Conservation (phyloP, 805 yeast genomes). For the Lipomyces yamadae region DNA sequence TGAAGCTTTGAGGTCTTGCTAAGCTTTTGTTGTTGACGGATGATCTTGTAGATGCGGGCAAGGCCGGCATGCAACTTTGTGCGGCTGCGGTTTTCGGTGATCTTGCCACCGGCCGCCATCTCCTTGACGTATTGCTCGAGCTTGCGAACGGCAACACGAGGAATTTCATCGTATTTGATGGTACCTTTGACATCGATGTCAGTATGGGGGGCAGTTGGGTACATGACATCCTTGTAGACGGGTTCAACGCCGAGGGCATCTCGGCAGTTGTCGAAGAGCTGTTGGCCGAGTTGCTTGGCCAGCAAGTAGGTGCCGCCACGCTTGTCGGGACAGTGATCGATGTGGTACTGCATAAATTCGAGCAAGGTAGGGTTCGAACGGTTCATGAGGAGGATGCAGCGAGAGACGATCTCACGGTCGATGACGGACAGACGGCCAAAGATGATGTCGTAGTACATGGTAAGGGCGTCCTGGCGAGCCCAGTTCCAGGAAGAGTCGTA, state of each 20-base stretch:
- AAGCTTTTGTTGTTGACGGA: constrained; percentile 76
- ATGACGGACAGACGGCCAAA: constrained; percentile 89
- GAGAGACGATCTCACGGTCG: constrained; percentile 94
- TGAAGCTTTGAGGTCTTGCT: constrained; percentile 49
- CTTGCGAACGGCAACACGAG: constrained; percentile 90
- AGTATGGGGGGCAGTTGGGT: constrained; percentile 95
- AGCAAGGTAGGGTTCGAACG: constrained; percentile 91
- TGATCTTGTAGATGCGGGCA: constrained; percentile 77
- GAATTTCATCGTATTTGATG: constrained; percentile 79
- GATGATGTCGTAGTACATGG: constrained; percentile 93
- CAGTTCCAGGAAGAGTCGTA: constrained; percentile 99
- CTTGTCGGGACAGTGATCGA: constrained; percentile 79
- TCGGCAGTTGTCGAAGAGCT: constrained; percentile 92
- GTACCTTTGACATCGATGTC: constrained; percentile 86
- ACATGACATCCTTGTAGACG: constrained; percentile 91
- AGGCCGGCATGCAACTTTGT: constrained; percentile 74
- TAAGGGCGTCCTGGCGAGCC: constrained; percentile 96
- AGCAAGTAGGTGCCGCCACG: constrained; percentile 92
- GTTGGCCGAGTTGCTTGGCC: constrained; percentile 88
- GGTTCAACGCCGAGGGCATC: constrained; percentile 82
- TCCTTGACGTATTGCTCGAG: constrained; percentile 93
- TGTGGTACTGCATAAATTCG: constrained; percentile 94
- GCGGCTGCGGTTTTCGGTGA: constrained; percentile 60
- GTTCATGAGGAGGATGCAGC: constrained; percentile 97
- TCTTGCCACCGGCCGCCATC: constrained; percentile 93